phyloP scores from a whole-genome alignment of 352 stramenopile genomes.

The Pythium monospermum region DNA sequence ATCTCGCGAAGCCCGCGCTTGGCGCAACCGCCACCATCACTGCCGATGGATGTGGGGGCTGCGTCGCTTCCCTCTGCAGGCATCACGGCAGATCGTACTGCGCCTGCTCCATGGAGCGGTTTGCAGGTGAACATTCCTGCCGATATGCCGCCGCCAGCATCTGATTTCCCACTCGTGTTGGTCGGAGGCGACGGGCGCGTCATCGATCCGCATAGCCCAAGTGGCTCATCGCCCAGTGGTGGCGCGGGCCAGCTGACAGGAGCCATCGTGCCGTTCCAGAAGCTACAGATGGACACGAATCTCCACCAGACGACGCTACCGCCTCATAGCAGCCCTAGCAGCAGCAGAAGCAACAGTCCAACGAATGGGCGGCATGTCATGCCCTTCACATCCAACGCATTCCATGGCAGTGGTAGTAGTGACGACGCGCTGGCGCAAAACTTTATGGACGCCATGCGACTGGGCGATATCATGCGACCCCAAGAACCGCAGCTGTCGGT shows the following conservation, averaged over 20 bases:
- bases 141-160: background rate
- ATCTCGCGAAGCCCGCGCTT: conserved; percentile 4
- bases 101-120: too few species aligned
- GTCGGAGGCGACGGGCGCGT: too few species aligned
- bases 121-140: too few species aligned
- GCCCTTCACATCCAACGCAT: conserved; percentile 9
- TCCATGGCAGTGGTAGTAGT: conserved; percentile 10
- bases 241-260: conserved; percentile 13
- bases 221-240: too few species aligned
- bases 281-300: conserved; percentile 75
- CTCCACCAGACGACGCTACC: conserved; percentile 68
- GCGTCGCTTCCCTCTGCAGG: background rate
- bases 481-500: conserved; percentile 72
- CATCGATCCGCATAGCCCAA: background rate
- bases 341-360: conserved; percentile 2
- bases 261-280: conserved; percentile 77
- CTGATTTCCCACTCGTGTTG: conserved; percentile 60
- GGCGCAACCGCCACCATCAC: background rate
- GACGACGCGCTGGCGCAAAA: conserved; percentile 41
- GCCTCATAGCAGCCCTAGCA: background rate
- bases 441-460: conserved; percentile 62
- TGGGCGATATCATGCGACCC: conserved; percentile 42
- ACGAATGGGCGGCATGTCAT: conserved; percentile 4
- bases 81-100: background rate
- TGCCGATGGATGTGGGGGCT: background rate